Evolutionary conservation across 768 basidiomycete species (phyloP).

Genomic region (Suillus brevipes): DNA sequence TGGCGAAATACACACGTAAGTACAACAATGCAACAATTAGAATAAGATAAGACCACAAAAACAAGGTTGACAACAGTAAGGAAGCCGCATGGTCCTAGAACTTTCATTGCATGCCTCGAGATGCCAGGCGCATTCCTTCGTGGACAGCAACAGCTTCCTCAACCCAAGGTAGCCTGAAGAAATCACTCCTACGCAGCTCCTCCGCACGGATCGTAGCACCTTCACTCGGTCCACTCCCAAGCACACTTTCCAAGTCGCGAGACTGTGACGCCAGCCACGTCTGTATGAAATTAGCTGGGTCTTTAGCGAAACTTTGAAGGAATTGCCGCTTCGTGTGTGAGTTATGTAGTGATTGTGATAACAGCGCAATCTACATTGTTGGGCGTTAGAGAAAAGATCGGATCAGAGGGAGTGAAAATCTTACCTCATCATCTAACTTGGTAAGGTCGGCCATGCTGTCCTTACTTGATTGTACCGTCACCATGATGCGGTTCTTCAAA

Average conservation of each 20-base stretch:
- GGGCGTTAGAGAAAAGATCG: conserved; percentile 19
- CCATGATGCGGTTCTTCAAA: conserved; percentile 72
- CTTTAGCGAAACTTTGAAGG: conserved; percentile 74
- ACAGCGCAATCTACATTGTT: conserved; percentile 65
- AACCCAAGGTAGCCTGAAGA: conserved; percentile 92
- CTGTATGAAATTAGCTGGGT: conserved; percentile 82
- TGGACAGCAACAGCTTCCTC: conserved; percentile 84
- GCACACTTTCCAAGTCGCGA: conserved; percentile 82
- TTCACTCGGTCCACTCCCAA: conserved; percentile 85
- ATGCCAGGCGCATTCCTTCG: conserved; percentile 73
- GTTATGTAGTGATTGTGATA: conserved; percentile 84
- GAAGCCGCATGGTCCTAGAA: neutral
- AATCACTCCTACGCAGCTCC: conserved; percentile 84
- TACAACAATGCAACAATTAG: conserved; percentile 6
- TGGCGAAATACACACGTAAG: neutral
- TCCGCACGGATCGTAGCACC: conserved; percentile 82
- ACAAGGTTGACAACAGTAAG: conserved; percentile 1
- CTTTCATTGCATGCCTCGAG: conserved; percentile 42
- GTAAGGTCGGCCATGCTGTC: conserved; percentile 66
- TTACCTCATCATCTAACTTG: conserved; percentile 89
- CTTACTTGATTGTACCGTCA: conserved; percentile 67
- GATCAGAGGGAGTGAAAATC: conserved; percentile 9
- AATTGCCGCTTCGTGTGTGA: conserved; percentile 87
- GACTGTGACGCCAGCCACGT: conserved; percentile 92
- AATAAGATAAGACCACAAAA: conserved; percentile 3